Conservation (phyloP, 768 basidiomycete genomes). For the Amanita rubescens region DNA sequence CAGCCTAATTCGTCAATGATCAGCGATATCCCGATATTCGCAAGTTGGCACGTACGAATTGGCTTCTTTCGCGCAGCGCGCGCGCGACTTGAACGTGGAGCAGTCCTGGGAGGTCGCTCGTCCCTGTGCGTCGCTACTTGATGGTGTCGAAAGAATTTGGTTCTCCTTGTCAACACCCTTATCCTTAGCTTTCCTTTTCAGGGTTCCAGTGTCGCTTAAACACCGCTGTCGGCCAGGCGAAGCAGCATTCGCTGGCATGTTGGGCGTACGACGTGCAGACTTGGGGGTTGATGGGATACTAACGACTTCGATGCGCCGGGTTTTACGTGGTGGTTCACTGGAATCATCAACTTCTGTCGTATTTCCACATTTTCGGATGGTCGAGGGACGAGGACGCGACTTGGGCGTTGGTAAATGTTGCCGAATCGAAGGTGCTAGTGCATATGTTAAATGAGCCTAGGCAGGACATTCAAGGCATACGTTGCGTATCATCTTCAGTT, state of each 20-base stretch:
- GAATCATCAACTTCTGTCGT: neutral
- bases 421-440: neutral
- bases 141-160: constrained; percentile 15
- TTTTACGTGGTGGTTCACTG: neutral
- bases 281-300: neutral
- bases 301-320: constrained; percentile 2
- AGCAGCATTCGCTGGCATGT: neutral
- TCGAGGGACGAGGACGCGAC: neutral
- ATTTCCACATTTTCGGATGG: neutral
- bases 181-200: neutral
- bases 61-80: constrained; percentile 43
- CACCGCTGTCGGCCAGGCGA: neutral
- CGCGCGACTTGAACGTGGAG: constrained; percentile 47
- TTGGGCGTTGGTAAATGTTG: neutral
- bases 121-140: constrained; percentile 10
- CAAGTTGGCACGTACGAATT: constrained; percentile 20
- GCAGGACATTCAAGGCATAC: neutral
- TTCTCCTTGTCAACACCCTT: constrained; percentile 18
- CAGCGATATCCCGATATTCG: neutral
- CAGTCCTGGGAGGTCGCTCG: constrained; percentile 29
- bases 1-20: constrained; percentile 11
- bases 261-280: neutral
- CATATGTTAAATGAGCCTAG: neutral
- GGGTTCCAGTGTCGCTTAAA: neutral
- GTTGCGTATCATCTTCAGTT: constrained; percentile 15